phyloP scores from a whole-genome alignment of 768 basidiomycete genomes.

The Leccinum uliginosum region DNA sequence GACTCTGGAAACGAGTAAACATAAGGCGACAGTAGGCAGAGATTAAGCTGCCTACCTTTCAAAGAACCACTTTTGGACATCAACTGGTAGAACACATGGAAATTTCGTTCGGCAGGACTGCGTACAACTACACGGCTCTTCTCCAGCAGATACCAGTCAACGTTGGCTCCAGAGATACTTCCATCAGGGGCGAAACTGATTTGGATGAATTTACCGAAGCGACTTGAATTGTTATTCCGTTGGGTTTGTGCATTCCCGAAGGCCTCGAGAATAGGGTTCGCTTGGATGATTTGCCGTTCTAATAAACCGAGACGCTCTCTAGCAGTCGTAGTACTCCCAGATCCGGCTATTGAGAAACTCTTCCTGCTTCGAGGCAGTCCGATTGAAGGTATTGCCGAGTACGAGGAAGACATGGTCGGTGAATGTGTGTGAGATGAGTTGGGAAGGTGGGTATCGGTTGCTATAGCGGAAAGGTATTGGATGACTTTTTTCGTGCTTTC shows the following conservation, averaged over 20 bases:
- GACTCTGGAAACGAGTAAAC: constrained; percentile 44
- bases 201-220: constrained; percentile 96
- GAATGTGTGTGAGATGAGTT: constrained; percentile 63
- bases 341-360: constrained; percentile 43
- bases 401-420: constrained; percentile 53
- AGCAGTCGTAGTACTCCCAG: constrained; percentile 45
- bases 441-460: constrained; percentile 66
- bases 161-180: constrained; percentile 95
- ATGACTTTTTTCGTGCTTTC: constrained; percentile 99
- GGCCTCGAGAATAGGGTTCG: constrained; percentile 95
- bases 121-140: constrained; percentile 92
- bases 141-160: constrained; percentile 98
- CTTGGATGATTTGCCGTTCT: constrained; percentile 94
- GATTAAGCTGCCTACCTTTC: constrained; percentile 47
- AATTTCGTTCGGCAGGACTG: constrained; percentile 85
- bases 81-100: constrained; percentile 97
- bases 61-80: constrained; percentile 70
- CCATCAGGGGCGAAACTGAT: constrained; percentile 92
- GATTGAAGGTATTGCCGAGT: constrained; percentile 53
- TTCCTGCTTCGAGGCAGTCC: constrained; percentile 70
- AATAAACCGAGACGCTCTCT: constrained; percentile 81
- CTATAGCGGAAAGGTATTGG: constrained; percentile 97
- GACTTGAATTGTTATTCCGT: constrained; percentile 97
- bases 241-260: constrained; percentile 99
- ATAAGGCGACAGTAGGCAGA: constrained; percentile 1